These are phyloP conservation scores for Rhynchospora breviuscula DNA, from an alignment of 176 grass and related monocot species.

Conservation along the genomic window DNA sequence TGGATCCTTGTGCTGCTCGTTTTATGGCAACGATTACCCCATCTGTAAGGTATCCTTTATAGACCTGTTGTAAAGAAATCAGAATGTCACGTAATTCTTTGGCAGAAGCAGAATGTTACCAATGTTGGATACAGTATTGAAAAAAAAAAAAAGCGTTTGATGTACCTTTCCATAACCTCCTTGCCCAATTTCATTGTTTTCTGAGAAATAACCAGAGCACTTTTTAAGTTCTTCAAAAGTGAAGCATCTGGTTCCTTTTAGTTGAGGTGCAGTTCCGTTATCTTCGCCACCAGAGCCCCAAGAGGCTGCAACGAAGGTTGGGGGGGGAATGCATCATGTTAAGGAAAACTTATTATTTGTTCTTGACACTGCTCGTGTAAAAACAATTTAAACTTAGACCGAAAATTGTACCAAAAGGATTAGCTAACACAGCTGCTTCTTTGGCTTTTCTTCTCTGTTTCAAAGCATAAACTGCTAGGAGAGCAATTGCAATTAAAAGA, in stretches of 20 bases:
- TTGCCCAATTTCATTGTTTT: conserved; percentile 59
- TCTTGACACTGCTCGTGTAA: not conserved
- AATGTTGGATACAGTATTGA: not conserved
- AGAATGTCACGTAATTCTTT: not conserved
- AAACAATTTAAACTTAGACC: conserved; percentile 3
- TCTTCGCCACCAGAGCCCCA: conserved; percentile 53
- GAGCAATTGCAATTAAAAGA: conserved; percentile 59
- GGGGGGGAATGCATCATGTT: not conserved
- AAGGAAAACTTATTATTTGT: not conserved
- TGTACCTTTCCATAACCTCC: conserved; percentile 89
- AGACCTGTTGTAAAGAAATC: conserved; percentile 48
- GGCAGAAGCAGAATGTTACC: not conserved
- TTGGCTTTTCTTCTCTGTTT: conserved; percentile 49
- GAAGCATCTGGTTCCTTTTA: conserved; percentile 79
- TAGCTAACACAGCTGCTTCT: conserved; percentile 25
- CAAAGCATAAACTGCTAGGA: conserved; percentile 49
- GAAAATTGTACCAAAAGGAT: conserved; percentile 64
- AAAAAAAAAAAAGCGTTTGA: not conserved
- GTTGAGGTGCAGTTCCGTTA: conserved; percentile 52
- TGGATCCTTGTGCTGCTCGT: conserved; percentile 66
- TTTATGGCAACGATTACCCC: conserved; percentile 70
- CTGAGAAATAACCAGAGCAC: conserved; percentile 64
- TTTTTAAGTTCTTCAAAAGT: conserved; percentile 68
- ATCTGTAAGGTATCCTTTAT: conserved; percentile 58
- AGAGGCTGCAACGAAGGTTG: conserved; percentile 51